Base-by-base conservation (phyloP, 192 early-diverging fungal species). In the Pilaira anomala region DNA sequence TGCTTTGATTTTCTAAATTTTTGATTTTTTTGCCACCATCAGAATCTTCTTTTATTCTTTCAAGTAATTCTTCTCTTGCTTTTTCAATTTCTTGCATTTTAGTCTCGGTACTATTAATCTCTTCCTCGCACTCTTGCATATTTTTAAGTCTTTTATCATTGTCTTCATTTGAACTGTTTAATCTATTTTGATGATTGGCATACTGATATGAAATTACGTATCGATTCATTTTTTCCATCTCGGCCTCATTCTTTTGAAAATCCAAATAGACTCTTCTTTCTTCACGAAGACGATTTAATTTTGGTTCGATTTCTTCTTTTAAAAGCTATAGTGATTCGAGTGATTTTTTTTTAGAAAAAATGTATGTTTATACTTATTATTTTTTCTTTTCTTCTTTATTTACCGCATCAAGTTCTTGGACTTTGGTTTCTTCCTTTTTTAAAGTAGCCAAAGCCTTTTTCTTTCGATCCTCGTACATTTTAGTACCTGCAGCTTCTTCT, bases 391-490 rank as follows among this genome's bases (percentile, higher is more conserved):
- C 29, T 45, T 49, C 33, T n/a, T 13, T n/a, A 3, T 45, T 65
- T 74, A 87, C 85, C 22, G 76, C 72, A 12, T 85, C 88, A 51
- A 97, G 96, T 64, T 99, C 94, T 7, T 91, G 90, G 7, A 98
- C 84, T 75, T 96, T 97, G 48, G 88, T 88, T 60, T 97, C 96
- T 75, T 99, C 98, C 70, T 98, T 98, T 3, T 79, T 83, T 76
- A 99, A 97, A 3, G 91, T 93, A 66, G 89, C 88, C 39, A 91
- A 78, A 3, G 97, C 97, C 78, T 95, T 96, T 49, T 91, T 89
- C 69, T 98, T 99, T 63, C 91, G 77, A 70, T 99, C 97, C 73
- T 99, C 97, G 75, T 93, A 99, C 94, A 99, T 96, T 41, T 94
- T 82, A 44, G 97, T 99, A 3, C 97, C 97, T 4, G 97, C 96